Evolutionary conservation across 164 flowering plant genomes (phyloP).

Genomic region (Magnolia kwangsiensis): DNA sequence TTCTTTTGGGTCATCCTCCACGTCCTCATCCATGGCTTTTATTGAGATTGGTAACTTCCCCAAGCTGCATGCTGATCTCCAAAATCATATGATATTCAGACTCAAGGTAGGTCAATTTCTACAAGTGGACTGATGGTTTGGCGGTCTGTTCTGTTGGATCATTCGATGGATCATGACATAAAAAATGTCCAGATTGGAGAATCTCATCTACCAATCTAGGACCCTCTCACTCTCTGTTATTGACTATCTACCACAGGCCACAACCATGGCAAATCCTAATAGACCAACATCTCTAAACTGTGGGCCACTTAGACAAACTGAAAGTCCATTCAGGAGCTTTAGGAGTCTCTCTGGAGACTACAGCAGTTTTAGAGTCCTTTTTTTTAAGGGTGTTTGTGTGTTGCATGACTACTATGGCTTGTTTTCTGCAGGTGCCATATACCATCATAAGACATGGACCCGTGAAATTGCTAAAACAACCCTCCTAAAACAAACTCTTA

Average conservation of each 20-base stretch:
- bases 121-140: neutral
- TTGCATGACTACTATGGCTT: too few species aligned
- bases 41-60: constrained; percentile 21
- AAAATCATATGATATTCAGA: constrained; percentile 53
- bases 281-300: neutral
- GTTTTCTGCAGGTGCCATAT: too few species aligned
- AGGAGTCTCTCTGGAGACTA: too few species aligned
- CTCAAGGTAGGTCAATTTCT: neutral
- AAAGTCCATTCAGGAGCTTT: too few species aligned
- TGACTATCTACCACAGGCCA: too few species aligned
- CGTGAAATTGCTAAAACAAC: too few species aligned
- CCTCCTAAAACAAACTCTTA: too few species aligned
- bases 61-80: constrained; percentile 39
- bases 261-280: neutral
- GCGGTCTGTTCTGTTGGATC: neutral
- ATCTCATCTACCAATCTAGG: neutral
- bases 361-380: too few species aligned
- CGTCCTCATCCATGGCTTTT: constrained; percentile 20
- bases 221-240: too few species aligned
- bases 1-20: constrained; percentile 1
- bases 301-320: too few species aligned
- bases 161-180: neutral
- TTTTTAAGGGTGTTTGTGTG: too few species aligned
- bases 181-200: neutral
- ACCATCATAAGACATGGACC: too few species aligned